Evolutionary conservation across 768 basidiomycete genomes (phyloP).

Genomic region (Calocybe gangraenosa): DNA sequence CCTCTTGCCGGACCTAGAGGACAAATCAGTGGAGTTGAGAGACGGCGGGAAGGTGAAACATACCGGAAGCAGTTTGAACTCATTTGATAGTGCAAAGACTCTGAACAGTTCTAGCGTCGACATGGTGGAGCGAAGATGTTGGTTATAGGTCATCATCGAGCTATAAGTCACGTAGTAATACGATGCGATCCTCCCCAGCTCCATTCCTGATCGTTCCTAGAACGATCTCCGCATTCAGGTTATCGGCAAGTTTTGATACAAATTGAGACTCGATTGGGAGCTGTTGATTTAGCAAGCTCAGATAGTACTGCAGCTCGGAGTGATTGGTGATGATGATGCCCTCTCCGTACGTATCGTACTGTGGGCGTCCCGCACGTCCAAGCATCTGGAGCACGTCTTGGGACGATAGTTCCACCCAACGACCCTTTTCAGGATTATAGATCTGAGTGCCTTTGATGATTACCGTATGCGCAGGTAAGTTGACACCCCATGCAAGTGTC

Average conservation of each 20-base stretch:
- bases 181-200: slow-evolving; percentile 95
- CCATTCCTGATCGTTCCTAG: slow-evolving; percentile 91
- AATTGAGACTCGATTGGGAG: slow-evolving; percentile 97
- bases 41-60: slow-evolving; percentile 18
- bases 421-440: slow-evolving; percentile 97
- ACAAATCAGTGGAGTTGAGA: slow-evolving; percentile 4
- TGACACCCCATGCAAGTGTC: slow-evolving; percentile 99
- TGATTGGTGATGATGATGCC: slow-evolving; percentile 99
- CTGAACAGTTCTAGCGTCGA: slow-evolving; percentile 87
- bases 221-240: slow-evolving; percentile 96
- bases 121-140: slow-evolving; percentile 87
- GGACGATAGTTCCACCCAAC: slow-evolving; percentile 92
- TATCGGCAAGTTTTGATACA: slow-evolving; percentile 88
- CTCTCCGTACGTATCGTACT: slow-evolving; percentile 96
- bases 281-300: slow-evolving; percentile 94
- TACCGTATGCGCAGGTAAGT: slow-evolving; percentile 94
- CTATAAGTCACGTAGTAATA: slow-evolving; percentile 94
- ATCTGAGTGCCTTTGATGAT: slow-evolving; percentile 99
- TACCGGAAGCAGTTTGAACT: slow-evolving; percentile 89
- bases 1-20: slow-evolving; percentile 64
- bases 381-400: slow-evolving; percentile 99
- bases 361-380: slow-evolving; percentile 94
- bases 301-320: slow-evolving; percentile 93
- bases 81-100: slow-evolving; percentile 92
- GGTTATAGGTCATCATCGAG: slow-evolving; percentile 96